Evolutionary conservation across 2,329 filamentous ascomycete species (phyloP), one percentile per base, ranked within the genome.

Genomic region (Colletotrichum phormii): DNA sequence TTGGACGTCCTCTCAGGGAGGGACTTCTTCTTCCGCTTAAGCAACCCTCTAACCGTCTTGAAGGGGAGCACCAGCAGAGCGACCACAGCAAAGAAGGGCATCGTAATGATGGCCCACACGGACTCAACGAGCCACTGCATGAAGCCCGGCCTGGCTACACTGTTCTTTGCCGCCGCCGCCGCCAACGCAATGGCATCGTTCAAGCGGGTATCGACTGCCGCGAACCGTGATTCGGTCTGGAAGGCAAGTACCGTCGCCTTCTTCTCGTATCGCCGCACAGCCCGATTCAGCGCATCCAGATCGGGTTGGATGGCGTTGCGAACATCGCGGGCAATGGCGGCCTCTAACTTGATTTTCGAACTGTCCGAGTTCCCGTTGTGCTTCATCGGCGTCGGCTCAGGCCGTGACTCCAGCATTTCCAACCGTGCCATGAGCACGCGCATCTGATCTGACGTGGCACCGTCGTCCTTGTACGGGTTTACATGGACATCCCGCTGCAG

Each of bases 181-280:
- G 94, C 94, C n/a, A 98, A 85, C 0, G 93, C 90, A 58, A 97
- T 88, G 4, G 94, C 92, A 77, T 98, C 95, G 74, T 92, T 90
- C 15, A 97, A 82, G 46, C 93, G 88, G 0, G 86, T 85, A 75
- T 97, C 93, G 5, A 98, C 85, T 24, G 91, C 89, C 53, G 90
- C 88, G 71, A 98, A 89, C 29, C 93, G 90, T 9, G 91, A 89
- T 75, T 98, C 95, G 3, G 92, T 94, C 78, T 96, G 92, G 67
- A 93, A 88, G 11, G 93, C 89, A 33, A 95, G 89, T 8, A 95
- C 86, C 0, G 92, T 92, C 5, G 93, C 91, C 77, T 95, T 94
- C 84, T 97, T 98, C 84, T 98, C 96, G 78, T 98, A 98, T 46
- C 95, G 91, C 24, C 96, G 90, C 57, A 98, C 93, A 4, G 96